Evolutionary conservation across 192 early-diverging fungal species (phyloP), one percentile per base, ranked within the genome.

Genomic region (Entrophospora sp.): DNA sequence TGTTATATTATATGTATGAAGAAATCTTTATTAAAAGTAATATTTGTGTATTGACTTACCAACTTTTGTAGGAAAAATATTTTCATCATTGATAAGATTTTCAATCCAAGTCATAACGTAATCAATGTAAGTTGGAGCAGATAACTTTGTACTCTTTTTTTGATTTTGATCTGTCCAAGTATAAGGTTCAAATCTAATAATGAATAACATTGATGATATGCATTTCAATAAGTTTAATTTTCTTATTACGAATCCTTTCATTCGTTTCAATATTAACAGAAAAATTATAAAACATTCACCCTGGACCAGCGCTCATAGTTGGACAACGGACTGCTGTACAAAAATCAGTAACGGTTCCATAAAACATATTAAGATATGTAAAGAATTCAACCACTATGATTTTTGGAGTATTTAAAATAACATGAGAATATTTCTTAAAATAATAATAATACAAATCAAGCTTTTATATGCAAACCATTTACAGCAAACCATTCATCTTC

Each of bases 71-170:
- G 96, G 96, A 66, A 98, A 98, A 28, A 91, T 76, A 36, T 72
- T 79, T 74, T 96, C 93, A 63, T 98, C 96, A 61, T 90, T 89
- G 10, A 98, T 70, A 10, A 87, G 73, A 20, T 84, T 87, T 71
- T 95, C 88, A 51, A 96, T 90, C 77, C 87, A 86, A 13, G 87
- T 88, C 69, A 91, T 82, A 46, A 91, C 89, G 68, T 87, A 94
- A 80, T 98, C 93, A 27, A 95, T 90, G 67, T 98, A 96, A 69
- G 93, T 90, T 16, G 90, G 87, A 30, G 96, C 95, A 5, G 92
- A 81, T 28, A 94, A 79, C 70, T 92, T 96, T 31, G 61, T 68
- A 27, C 89, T 75, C 35, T 85, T 88, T 64, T 85, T 86, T 42
- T 83, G 79, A 43, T 85, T 79, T 13, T 83, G 86, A 77, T 98